phyloP scores from a whole-genome alignment of 345 rosid species.

The Microcos paniculata region DNA sequence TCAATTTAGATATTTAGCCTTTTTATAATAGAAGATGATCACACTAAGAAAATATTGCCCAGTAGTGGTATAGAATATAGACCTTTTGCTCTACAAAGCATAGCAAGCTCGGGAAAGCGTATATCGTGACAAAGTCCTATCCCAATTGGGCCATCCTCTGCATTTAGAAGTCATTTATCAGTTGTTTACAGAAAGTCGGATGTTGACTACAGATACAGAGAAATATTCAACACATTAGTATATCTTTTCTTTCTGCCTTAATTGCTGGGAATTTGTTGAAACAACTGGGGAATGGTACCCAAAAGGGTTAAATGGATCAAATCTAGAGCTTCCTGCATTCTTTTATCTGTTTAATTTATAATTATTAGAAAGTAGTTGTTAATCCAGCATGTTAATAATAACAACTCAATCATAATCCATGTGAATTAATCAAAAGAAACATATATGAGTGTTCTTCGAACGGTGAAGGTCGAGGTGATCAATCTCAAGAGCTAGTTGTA shows the following conservation, averaged over 20 bases:
- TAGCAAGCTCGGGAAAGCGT: constrained; percentile 31
- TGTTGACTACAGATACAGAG: neutral
- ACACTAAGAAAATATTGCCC: neutral
- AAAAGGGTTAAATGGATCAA: no score
- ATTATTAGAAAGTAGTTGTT: neutral
- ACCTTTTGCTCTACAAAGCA: constrained; percentile 33
- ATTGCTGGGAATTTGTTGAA: no score
- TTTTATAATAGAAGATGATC: no score
- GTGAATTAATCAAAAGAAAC: no score
- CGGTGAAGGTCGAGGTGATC: constrained; percentile 24
- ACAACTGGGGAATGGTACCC: no score
- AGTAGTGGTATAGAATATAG: neutral
- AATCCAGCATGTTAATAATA: no score
- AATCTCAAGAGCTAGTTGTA: constrained; percentile 4
- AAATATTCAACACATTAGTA: neutral
- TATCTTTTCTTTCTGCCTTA: no score
- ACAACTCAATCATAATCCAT: no score
- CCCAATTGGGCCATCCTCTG: constrained; percentile 22
- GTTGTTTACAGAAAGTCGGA: neutral
- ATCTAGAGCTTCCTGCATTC: no score
- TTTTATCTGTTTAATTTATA: neutral
- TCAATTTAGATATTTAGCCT: no score
- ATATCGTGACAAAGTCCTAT: constrained; percentile 34
- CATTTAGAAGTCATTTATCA: neutral
- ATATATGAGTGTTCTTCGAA: constrained; percentile 20